A percentile compares a stretch with the other conserved stretches of the same genome.
Conservation (phyloP, 2,329 filamentous ascomycete genomes). For the Fusarium dlaminii region DNA sequence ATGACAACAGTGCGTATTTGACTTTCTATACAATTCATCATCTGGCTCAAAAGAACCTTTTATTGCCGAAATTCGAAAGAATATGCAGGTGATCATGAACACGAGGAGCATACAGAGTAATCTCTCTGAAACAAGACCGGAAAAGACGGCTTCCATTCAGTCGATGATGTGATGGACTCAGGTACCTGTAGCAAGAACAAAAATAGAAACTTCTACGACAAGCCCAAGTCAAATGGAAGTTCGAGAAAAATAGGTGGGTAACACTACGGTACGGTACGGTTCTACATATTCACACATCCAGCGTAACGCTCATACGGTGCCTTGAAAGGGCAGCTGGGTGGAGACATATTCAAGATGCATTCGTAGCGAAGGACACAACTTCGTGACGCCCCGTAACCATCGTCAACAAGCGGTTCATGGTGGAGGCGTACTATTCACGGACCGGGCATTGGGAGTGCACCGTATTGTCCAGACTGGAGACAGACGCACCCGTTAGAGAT, state of each 20-base stretch:
- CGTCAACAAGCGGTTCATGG: conserved; percentile 10
- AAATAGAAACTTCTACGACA: conserved; percentile 38
- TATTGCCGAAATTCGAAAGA: conserved; percentile 2
- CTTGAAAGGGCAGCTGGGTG: conserved; percentile 28
- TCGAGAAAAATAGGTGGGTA: conserved; percentile 31
- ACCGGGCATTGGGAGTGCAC: neutral
- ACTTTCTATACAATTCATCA: neutral
- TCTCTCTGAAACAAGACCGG: conserved; percentile 16
- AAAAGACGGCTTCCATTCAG: conserved; percentile 18
- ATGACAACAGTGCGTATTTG: conserved; percentile 33
- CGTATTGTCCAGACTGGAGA: neutral
- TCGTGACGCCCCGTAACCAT: conserved; percentile 20
- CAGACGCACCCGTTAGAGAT: neutral
- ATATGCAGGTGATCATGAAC: neutral
- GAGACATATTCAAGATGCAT: conserved; percentile 18
- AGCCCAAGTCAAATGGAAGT: conserved; percentile 16
- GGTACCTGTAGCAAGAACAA: conserved; percentile 11
- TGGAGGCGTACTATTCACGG: neutral
- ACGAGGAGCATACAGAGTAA: conserved; percentile 1
- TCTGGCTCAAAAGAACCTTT: neutral
- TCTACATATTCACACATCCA: neutral
- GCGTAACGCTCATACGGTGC: conserved; percentile 22
- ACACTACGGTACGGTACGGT: neutral
- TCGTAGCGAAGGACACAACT: conserved; percentile 15
- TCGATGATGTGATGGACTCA: neutral